Conservation (phyloP, 2,329 filamentous ascomycete species). For the Magnaporthiopsis rhizophila region DNA sequence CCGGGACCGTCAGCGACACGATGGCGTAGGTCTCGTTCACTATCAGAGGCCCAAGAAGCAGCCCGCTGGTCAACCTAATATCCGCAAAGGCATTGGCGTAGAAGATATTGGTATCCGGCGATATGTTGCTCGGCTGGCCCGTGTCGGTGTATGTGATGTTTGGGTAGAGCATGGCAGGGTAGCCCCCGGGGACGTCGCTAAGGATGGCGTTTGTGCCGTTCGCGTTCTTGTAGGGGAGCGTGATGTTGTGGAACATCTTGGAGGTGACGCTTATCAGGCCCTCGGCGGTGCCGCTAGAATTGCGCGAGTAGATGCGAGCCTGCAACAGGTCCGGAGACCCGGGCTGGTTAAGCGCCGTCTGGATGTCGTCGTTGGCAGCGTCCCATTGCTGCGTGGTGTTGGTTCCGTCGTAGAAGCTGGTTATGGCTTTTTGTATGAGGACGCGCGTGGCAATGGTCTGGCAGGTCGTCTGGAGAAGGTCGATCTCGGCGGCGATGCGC, state of each 20-base stretch:
- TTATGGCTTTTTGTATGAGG: conserved; percentile 46
- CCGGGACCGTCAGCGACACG: conserved; percentile 72
- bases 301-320: conserved; percentile 63
- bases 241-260: conserved; percentile 36
- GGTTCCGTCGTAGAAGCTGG: conserved; percentile 47
- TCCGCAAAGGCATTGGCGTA: conserved; percentile 41
- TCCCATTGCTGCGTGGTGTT: conserved; percentile 51
- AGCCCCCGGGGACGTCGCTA: conserved; percentile 57
- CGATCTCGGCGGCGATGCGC: conserved; percentile 69
- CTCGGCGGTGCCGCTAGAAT: conserved; percentile 45
- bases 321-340: conserved; percentile 56
- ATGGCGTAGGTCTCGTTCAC: conserved; percentile 68
- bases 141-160: conserved; percentile 61
- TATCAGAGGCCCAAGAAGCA: conserved; percentile 70
- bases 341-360: conserved; percentile 59
- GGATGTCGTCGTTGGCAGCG: conserved; percentile 54
- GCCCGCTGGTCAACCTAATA: conserved; percentile 39
- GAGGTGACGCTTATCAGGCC: conserved; percentile 61
- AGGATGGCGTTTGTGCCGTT: conserved; percentile 54
- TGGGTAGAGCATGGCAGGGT: conserved; percentile 65
- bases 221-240: conserved; percentile 51
- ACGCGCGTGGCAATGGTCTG: conserved; percentile 62
- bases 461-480: conserved; percentile 69
- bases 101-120: conserved; percentile 32
- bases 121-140: conserved; percentile 29